phyloP scores from a whole-genome alignment of 495 filamentous ascomycete genomes.

The Neurospora hispaniola region DNA sequence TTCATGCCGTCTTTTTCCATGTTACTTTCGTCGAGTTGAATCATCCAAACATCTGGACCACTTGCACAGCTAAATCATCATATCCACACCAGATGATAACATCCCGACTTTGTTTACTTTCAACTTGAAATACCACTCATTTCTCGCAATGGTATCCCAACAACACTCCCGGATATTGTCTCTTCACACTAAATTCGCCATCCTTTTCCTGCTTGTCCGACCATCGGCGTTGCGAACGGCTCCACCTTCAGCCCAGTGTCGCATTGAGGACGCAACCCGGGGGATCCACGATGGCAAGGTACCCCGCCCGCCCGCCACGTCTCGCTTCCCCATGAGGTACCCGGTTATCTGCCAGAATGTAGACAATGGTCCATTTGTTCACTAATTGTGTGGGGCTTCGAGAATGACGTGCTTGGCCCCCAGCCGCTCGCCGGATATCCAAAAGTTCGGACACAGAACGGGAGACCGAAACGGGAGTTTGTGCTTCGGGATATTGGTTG shows the following conservation, averaged over 20 bases:
- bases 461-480: not conserved
- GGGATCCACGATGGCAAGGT: not conserved
- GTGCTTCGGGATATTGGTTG: not conserved
- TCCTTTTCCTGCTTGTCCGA: not conserved
- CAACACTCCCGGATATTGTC: not conserved
- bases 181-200: not conserved
- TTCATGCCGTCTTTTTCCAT: no score
- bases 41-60: not conserved
- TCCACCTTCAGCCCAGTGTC: not conserved
- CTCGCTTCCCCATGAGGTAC: not conserved
- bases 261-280: not conserved
- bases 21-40: not conserved
- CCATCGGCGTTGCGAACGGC: not conserved
- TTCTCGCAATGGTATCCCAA: not conserved
- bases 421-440: not conserved
- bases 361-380: not conserved
- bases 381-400: conserved; percentile 3
- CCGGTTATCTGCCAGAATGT: not conserved
- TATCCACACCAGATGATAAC: not conserved
- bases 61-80: not conserved
- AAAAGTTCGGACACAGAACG: not conserved
- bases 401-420: conserved; percentile 16
- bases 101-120: not conserved
- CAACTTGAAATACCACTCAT: not conserved
- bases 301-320: not conserved